Percentiles rank a stretch among this genome's conserved stretches.
phyloP scores from a whole-genome alignment of 148 eudicot genomes.

The Cornus controversa region DNA sequence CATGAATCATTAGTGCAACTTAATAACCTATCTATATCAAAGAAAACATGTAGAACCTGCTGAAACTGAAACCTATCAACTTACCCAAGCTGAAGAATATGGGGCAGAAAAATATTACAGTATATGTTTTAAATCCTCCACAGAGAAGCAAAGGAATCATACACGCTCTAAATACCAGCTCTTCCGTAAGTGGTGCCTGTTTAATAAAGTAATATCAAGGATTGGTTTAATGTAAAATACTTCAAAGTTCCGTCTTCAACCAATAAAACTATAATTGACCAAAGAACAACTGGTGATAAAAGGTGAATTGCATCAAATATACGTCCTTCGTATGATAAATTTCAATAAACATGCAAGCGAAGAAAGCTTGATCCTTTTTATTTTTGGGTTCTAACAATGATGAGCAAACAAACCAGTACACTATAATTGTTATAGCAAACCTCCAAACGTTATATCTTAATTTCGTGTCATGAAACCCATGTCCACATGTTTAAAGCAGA shows the following conservation, averaged over 20 bases:
- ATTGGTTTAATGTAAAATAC: neutral
- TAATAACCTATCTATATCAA: neutral
- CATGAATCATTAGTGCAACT: neutral
- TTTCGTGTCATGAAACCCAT: no score
- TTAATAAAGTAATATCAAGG: constrained; percentile 20
- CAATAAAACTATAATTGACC: neutral
- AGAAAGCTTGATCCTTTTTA: neutral
- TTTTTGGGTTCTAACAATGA: neutral
- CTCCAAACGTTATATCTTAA: no score
- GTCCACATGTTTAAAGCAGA: no score
- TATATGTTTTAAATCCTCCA: constrained; percentile 75
- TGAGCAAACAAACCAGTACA: no score
- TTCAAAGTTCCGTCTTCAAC: neutral
- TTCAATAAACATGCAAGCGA: neutral
- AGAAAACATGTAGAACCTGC: neutral
- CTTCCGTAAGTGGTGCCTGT: constrained; percentile 95
- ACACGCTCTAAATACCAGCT: constrained; percentile 95
- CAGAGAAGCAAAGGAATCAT: constrained; percentile 94
- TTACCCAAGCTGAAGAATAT: constrained; percentile 94
- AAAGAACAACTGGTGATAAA: neutral
- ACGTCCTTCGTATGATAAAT: neutral
- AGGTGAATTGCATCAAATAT: neutral
- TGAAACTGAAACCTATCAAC: constrained; percentile 18
- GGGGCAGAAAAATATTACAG: constrained; percentile 68
- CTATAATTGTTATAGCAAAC: neutral